Percentiles rank a stretch among this genome's conserved stretches.
phyloP scores from a whole-genome alignment of 345 rosid species.

The Moricandia arvensis region DNA sequence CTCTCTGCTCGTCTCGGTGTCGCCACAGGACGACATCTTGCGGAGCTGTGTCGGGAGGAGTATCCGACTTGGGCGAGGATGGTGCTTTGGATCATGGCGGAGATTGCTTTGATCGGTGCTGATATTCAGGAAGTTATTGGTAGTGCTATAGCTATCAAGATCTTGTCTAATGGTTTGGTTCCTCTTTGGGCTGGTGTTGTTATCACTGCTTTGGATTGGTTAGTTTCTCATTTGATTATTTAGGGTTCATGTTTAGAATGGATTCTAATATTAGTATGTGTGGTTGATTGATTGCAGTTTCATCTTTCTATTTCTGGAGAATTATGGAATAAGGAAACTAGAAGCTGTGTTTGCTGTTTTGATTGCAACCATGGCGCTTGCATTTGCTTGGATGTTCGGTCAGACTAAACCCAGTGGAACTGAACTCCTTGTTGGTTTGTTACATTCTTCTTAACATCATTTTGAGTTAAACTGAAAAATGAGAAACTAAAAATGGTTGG shows the following conservation, averaged over 20 bases:
- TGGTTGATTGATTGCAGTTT: conserved; percentile 53
- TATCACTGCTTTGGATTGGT: conserved; percentile 89
- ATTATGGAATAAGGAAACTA: conserved; percentile 89
- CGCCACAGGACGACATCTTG: conserved; percentile 84
- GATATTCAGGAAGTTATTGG: conserved; percentile 97
- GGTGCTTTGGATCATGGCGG: conserved; percentile 91
- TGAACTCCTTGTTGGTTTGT: conserved; percentile 72
- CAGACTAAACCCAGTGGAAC: conserved; percentile 73
- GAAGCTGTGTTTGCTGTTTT: conserved; percentile 88
- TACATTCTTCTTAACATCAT: not conserved
- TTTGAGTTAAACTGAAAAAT: no score
- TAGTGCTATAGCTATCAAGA: conserved; percentile 89
- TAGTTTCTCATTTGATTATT: not conserved
- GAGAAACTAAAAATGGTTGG: not conserved
- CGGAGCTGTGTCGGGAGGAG: conserved; percentile 89
- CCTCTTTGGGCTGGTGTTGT: conserved; percentile 96
- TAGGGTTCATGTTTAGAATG: not conserved
- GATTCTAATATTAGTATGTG: not conserved
- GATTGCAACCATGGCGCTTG: conserved; percentile 82
- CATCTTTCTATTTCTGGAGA: conserved; percentile 86
- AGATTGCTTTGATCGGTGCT: conserved; percentile 87
- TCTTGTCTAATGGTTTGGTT: conserved; percentile 73
- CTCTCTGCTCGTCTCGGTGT: conserved; percentile 92
- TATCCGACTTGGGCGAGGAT: conserved; percentile 83
- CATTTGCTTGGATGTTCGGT: conserved; percentile 98